phyloP scores from a whole-genome alignment of 108 stramenopile genomes.

The Nitzschia inconspicua region DNA sequence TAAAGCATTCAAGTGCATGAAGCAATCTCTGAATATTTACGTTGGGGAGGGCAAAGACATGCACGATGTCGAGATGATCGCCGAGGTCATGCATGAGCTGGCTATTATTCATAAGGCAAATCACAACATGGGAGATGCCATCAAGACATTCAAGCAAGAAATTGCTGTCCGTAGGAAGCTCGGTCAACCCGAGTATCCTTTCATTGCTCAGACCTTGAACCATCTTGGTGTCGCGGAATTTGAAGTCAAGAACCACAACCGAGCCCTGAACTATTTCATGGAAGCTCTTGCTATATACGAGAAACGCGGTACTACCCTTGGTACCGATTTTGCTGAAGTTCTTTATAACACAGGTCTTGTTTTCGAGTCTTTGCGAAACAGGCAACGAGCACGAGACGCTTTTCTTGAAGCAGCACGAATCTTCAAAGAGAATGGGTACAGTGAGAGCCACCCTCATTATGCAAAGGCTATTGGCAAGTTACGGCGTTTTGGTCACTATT shows the following conservation, averaged over 20 bases:
- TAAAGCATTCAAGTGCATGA: constrained; percentile 64
- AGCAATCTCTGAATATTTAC: constrained; percentile 55
- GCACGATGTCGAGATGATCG: constrained; percentile 57
- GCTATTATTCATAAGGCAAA: constrained; percentile 42
- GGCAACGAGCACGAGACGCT: constrained; percentile 37
- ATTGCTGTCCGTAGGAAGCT: constrained; percentile 48
- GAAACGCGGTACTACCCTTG: constrained; percentile 13
- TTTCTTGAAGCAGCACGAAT: constrained; percentile 41
- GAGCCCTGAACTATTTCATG: constrained; percentile 48
- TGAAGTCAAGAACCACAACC: constrained; percentile 43
- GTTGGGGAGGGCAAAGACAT: constrained; percentile 46
- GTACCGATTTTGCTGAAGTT: constrained; percentile 44
- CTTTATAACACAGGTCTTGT: constrained; percentile 51
- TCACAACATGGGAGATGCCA: constrained; percentile 30
- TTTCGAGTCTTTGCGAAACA: constrained; percentile 39
- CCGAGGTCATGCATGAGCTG: constrained; percentile 63
- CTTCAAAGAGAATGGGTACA: constrained; percentile 43
- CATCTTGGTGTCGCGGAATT: constrained; percentile 46
- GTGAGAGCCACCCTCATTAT: constrained; percentile 31
- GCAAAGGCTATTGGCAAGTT: constrained; percentile 34
- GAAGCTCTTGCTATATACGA: constrained; percentile 54
- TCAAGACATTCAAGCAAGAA: constrained; percentile 57
- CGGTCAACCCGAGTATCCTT: constrained; percentile 43
- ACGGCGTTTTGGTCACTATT: constrained; percentile 10
- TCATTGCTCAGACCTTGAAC: constrained; percentile 43